phyloP scores from a whole-genome alignment of 2,329 filamentous ascomycete genomes.

The Fusarium odoratissimum region DNA sequence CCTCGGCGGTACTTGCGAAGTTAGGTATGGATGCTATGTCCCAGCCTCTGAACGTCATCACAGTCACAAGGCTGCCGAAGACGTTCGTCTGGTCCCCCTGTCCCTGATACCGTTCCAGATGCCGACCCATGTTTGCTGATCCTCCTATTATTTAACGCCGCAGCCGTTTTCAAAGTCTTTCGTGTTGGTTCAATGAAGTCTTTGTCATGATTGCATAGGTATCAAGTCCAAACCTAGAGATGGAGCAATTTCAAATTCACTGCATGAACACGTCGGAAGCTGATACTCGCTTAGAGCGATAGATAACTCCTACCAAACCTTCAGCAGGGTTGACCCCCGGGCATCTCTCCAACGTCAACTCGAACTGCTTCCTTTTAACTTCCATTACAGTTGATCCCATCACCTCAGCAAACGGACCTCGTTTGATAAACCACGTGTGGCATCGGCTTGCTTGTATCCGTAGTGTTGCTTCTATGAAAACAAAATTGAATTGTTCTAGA shows the following conservation, averaged over 20 bases:
- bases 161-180: slow-evolving; percentile 22
- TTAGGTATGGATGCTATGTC: background rate
- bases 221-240: background rate
- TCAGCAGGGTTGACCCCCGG: background rate
- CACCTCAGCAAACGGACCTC: background rate
- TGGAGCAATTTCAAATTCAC: background rate
- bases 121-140: slow-evolving; percentile 33
- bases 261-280: slow-evolving; percentile 14
- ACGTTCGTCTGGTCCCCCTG: background rate
- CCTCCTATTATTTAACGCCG: slow-evolving; percentile 40
- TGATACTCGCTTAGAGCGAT: slow-evolving; percentile 10
- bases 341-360: background rate
- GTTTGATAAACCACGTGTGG: background rate
- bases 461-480: background rate
- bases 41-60: slow-evolving; percentile 28
- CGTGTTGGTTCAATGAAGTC: background rate
- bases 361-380: background rate
- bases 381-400: background rate
- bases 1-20: background rate
- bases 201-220: slow-evolving; percentile 1
- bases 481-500: slow-evolving; percentile 35
- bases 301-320: background rate
- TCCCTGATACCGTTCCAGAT: slow-evolving; percentile 16
- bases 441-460: background rate
- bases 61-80: slow-evolving; percentile 28